phyloP scores from a whole-genome alignment of 202 grass and related monocot genomes.

The Zoysia matrella region DNA sequence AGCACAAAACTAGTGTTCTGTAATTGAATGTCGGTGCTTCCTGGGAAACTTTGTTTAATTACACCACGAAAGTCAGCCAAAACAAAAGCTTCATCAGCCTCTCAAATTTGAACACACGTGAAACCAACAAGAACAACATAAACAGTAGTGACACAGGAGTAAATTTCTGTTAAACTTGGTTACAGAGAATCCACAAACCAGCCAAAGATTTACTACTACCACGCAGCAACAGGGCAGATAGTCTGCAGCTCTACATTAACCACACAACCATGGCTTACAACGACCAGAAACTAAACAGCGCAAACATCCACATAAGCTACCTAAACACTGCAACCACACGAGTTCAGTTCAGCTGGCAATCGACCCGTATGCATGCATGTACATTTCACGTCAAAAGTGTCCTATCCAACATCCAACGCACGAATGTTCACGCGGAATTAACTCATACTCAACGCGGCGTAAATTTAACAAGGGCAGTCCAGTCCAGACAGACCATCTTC shows the following conservation, averaged over 20 bases:
- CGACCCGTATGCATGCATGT: conserved; percentile 17
- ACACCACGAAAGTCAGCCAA: too few relatives aligned
- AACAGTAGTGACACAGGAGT: neutral
- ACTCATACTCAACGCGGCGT: conserved; percentile 4
- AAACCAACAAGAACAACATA: neutral
- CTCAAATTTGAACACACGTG: too few relatives aligned
- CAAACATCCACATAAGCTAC: conserved; percentile 35
- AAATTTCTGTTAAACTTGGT: neutral
- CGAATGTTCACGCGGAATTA: neutral
- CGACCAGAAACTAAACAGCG: neutral
- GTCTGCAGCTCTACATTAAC: neutral
- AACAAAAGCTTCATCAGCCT: too few relatives aligned
- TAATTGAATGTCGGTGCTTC: too few relatives aligned
- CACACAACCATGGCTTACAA: neutral
- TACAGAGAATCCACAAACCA: neutral
- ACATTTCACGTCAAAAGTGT: conserved; percentile 34
- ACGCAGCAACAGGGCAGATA: neutral
- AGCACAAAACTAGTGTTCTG: too few relatives aligned
- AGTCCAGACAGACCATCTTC: neutral
- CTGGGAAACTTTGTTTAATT: too few relatives aligned
- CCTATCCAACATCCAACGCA: neutral
- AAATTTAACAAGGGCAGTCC: neutral
- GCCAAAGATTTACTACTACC: neutral
- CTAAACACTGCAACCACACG: conserved; percentile 8
- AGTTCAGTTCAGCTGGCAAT: neutral